Conservation (phyloP, 805 yeast genomes). For the Kazachstania taianensis region DNA sequence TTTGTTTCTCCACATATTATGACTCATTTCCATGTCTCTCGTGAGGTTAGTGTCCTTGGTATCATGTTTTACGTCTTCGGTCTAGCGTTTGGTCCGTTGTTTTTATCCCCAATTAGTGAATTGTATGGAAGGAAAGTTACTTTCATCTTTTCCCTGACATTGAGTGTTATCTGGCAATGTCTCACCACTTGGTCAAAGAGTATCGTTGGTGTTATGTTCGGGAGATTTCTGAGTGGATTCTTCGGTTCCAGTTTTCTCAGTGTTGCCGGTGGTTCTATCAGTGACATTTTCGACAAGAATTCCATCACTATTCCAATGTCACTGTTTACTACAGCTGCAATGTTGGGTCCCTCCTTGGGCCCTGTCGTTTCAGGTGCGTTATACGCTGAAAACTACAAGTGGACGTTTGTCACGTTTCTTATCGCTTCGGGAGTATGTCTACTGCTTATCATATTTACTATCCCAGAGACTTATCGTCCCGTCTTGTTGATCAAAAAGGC, state of each 20-base stretch:
- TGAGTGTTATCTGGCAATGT: slow-evolving; percentile 50
- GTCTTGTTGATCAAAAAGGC: slow-evolving; percentile 43
- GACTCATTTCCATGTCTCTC: slow-evolving; percentile 39
- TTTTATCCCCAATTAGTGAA: slow-evolving; percentile 61
- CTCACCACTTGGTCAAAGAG: slow-evolving; percentile 48
- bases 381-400: slow-evolving; percentile 46
- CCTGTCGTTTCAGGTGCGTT: slow-evolving; percentile 54
- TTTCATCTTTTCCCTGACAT: slow-evolving; percentile 45
- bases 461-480: slow-evolving; percentile 59
- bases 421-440: slow-evolving; percentile 54
- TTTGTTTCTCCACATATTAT: slow-evolving; percentile 45
- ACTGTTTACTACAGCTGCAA: slow-evolving; percentile 51
- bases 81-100: slow-evolving; percentile 56
- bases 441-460: slow-evolving; percentile 34
- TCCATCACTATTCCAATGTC: slow-evolving; percentile 64
- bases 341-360: slow-evolving; percentile 61
- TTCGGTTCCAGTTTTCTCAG: slow-evolving; percentile 68
- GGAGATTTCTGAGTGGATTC: slow-evolving; percentile 59
- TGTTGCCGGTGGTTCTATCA: slow-evolving; percentile 68
- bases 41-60: slow-evolving; percentile 46
- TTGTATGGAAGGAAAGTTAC: slow-evolving; percentile 53
- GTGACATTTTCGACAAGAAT: slow-evolving; percentile 55
- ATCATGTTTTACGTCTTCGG: slow-evolving; percentile 62
- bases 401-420: slow-evolving; percentile 61
- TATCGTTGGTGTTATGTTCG: slow-evolving; percentile 52